These are phyloP conservation scores for Phytophthora constricta DNA, from an alignment of 352 stramenopile genomes.

Conservation along the genomic window DNA sequence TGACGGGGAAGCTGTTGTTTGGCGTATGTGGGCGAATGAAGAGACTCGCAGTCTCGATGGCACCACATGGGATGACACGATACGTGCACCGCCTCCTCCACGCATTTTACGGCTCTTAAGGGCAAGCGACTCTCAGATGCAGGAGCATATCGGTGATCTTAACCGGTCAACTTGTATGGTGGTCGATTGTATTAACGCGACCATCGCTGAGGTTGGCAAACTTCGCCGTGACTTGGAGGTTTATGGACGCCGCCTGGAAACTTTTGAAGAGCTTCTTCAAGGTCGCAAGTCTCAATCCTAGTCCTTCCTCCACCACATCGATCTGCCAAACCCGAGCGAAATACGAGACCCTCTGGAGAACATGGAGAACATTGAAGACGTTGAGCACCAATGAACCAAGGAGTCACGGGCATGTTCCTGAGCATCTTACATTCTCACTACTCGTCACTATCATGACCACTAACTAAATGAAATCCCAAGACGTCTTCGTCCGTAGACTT, in stretches of 20 bases:
- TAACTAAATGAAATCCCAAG: too few species aligned
- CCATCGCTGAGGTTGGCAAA: conserved; percentile 4
- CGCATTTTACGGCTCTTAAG: conserved; percentile 9
- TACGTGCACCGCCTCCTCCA: conserved; percentile 2
- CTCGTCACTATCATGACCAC: too few species aligned
- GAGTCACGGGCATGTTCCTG: too few species aligned
- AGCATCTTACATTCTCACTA: too few species aligned
- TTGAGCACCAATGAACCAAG: conserved; percentile 23
- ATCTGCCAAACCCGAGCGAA: conserved; percentile 3
- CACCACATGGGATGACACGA: conserved; percentile 12
- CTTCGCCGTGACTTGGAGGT: conserved; percentile 4
- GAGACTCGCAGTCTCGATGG: conserved; percentile 16
- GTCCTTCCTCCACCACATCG: conserved; percentile 1
- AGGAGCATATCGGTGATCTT: conserved; percentile 1
- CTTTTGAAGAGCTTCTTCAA: background rate
- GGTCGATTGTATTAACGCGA: conserved; percentile 10
- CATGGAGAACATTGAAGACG: conserved; percentile 25
- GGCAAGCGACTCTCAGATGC: conserved; percentile 7
- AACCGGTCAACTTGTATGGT: conserved; percentile 1
- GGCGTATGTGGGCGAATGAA: conserved; percentile 29
- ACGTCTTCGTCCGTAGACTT: too few species aligned
- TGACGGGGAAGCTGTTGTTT: too few species aligned
- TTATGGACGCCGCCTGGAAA: conserved; percentile 6
- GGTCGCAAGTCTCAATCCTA: conserved; percentile 7
- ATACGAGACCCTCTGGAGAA: conserved; percentile 3